Evolutionary conservation across 129 eudicot genomes (phyloP).

Genomic region (Glebionis coronaria): DNA sequence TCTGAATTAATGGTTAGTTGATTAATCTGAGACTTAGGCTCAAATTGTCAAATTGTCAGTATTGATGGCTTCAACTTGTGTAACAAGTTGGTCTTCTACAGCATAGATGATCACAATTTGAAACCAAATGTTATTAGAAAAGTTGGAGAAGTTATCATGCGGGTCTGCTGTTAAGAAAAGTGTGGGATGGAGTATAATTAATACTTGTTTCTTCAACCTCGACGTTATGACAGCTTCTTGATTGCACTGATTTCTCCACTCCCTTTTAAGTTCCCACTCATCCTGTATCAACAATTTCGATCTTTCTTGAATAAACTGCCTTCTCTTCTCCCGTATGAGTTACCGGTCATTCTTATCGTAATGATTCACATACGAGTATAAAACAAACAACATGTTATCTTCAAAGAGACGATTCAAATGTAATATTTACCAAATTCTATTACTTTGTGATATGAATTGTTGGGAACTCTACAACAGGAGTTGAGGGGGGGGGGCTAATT

Average conservation of each 20-base stretch:
- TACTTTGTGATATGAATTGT: too few relatives aligned
- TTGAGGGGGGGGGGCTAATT: too few relatives aligned
- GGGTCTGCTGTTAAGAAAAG: not conserved
- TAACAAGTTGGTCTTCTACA: constrained; percentile 76
- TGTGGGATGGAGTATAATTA: not conserved
- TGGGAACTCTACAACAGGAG: too few relatives aligned
- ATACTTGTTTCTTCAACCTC: constrained; percentile 82
- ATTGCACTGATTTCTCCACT: constrained; percentile 86
- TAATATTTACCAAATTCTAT: too few relatives aligned
- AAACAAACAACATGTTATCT: too few relatives aligned
- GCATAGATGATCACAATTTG: constrained; percentile 41
- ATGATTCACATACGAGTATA: not conserved
- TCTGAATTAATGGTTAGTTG: constrained; percentile 54
- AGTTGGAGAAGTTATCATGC: not conserved
- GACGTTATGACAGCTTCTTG: constrained; percentile 92
- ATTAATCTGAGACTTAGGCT: constrained; percentile 57
- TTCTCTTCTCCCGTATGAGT: too few relatives aligned
- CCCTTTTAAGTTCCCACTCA: constrained; percentile 81
- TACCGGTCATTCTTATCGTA: too few relatives aligned
- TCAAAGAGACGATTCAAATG: too few relatives aligned
- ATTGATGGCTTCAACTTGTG: constrained; percentile 62
- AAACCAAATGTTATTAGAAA: not conserved
- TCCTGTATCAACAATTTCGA: constrained; percentile 32
- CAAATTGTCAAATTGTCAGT: constrained; percentile 63
- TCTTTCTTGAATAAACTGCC: too few relatives aligned